Evolutionary conservation across 352 stramenopile genomes (phyloP).

Genomic region (Nothophytophthora sp.): DNA sequence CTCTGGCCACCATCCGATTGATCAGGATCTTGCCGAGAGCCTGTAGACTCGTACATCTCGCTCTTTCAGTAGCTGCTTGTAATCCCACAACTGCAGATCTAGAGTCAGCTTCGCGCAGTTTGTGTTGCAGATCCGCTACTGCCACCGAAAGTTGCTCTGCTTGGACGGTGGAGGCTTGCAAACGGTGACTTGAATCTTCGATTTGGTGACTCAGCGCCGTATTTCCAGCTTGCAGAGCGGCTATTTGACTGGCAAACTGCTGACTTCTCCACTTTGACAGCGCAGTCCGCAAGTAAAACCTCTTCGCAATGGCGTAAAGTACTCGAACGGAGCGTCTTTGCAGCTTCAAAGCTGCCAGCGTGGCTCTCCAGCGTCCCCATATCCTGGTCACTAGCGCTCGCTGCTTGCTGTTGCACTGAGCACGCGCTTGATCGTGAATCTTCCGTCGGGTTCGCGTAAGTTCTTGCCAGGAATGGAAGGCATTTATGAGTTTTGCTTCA

Average conservation of each 20-base stretch:
- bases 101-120: slow-evolving; percentile 12
- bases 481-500: slow-evolving; percentile 19
- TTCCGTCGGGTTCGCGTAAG: not conserved
- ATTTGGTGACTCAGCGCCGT: slow-evolving; percentile 7
- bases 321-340: slow-evolving; percentile 4
- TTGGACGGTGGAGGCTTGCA: slow-evolving; percentile 11
- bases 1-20: slow-evolving; percentile 16
- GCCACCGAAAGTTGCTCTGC: slow-evolving; percentile 16
- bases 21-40: slow-evolving; percentile 15
- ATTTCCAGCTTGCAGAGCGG: slow-evolving; percentile 6
- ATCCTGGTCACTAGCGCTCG: not conserved
- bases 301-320: slow-evolving; percentile 4
- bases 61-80: not conserved
- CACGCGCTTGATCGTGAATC: slow-evolving; percentile 3
- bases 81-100: slow-evolving; percentile 3
- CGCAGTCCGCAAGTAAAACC: slow-evolving; percentile 15
- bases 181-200: slow-evolving; percentile 3
- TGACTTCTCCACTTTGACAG: slow-evolving; percentile 29
- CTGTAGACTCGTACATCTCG: not conserved
- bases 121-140: slow-evolving; percentile 13
- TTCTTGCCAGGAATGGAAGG: slow-evolving; percentile 36
- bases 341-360: slow-evolving; percentile 1
- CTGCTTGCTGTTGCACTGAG: slow-evolving; percentile 7
- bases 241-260: slow-evolving; percentile 15
- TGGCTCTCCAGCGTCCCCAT: slow-evolving; percentile 15